A percentile compares a stretch with the other conserved stretches of the same genome.
Conservation (phyloP, 1,284 basidiomycete species). For the Trametes versicolor region DNA sequence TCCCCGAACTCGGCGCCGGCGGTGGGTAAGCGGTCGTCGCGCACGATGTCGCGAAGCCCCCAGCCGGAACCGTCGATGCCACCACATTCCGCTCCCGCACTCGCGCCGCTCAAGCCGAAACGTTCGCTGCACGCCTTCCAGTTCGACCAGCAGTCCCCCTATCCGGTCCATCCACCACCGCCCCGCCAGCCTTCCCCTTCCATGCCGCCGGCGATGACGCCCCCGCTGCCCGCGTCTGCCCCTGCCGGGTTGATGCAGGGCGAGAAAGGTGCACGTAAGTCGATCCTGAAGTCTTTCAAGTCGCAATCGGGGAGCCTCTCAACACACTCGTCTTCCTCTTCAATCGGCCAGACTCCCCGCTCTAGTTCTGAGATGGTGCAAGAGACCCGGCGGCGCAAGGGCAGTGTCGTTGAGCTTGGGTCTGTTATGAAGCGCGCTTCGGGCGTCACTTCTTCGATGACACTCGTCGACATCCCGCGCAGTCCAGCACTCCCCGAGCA, state of each 20-base stretch:
- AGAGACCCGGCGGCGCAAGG: conserved; percentile 46
- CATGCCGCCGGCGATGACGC: conserved; percentile 34
- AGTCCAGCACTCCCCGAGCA: conserved; percentile 54
- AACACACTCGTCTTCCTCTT: conserved; percentile 37
- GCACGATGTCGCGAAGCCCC: conserved; percentile 39
- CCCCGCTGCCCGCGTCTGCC: conserved; percentile 36
- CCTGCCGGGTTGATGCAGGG: conserved; percentile 37
- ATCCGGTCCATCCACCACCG: conserved; percentile 54
- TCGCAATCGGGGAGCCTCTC: conserved; percentile 48
- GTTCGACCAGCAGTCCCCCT: conserved; percentile 75
- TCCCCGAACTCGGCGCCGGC: conserved; percentile 45
- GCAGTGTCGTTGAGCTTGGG: conserved; percentile 51
- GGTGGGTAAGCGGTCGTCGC: conserved; percentile 40
- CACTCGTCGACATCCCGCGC: conserved; percentile 50
- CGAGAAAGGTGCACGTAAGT: conserved; percentile 60
- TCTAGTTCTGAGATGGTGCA: conserved; percentile 44
- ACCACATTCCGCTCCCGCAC: conserved; percentile 33
- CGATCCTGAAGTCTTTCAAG: conserved; percentile 73
- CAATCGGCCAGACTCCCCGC: conserved; percentile 40
- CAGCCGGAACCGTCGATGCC: conserved; percentile 33
- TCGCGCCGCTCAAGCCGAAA: conserved; percentile 31
- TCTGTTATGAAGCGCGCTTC: conserved; percentile 42
- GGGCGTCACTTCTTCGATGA: conserved; percentile 38
- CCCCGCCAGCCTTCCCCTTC: conserved; percentile 40
- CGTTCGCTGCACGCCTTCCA: conserved; percentile 55